Evolutionary conservation across 176 grass and related monocot genomes (phyloP), one percentile per base, ranked within the genome.

Genomic region (Pontederia crassipes): DNA sequence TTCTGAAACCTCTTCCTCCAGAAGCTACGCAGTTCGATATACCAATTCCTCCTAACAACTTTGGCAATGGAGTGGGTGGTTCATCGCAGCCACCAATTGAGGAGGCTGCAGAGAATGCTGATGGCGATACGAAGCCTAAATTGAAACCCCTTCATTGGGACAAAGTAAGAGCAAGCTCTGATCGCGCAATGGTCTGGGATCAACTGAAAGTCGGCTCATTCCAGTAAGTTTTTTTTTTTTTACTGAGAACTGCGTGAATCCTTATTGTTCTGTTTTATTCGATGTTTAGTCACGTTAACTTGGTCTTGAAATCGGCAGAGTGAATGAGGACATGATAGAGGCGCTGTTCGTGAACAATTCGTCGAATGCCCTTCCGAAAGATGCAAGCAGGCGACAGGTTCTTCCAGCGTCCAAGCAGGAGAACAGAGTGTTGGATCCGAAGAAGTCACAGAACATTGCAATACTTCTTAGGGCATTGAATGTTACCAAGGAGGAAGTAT

Each of bases 131-230:
- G 8, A 83, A 86, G 60, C 87, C 76, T 35, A 98, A 80, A 70
- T 74, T 98, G 57, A 98, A 98, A 87, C 87, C 93, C 10, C 87
- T 98, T 74, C 93, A 98, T 61, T 98, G 93, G 93, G 93, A 98
- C 81, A 98, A 92, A 70, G 88, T 98, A 66, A 83, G 80, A 49
- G 84, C 93, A 28, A 98, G 67, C 49, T 98, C 93, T 5, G 88
- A 98, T 74, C 84, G 87, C 53, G 84, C 87, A 64, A 98, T 81
- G 84, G 93, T 98, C 58, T 98, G 93, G 93, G 93, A 98, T 71
- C 93, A 98, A 61, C 62, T 98, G 29, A 98, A 98, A 81, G 88
- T 87, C 15, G 92, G 93, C 71, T 92, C 93, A 81, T 98, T 98
- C 79, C 87, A 98, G 93, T 92, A 79, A 98, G 81, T 14, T 75